phyloP scores from a whole-genome alignment of 306 rosid genomes.

The Prunus padus region DNA sequence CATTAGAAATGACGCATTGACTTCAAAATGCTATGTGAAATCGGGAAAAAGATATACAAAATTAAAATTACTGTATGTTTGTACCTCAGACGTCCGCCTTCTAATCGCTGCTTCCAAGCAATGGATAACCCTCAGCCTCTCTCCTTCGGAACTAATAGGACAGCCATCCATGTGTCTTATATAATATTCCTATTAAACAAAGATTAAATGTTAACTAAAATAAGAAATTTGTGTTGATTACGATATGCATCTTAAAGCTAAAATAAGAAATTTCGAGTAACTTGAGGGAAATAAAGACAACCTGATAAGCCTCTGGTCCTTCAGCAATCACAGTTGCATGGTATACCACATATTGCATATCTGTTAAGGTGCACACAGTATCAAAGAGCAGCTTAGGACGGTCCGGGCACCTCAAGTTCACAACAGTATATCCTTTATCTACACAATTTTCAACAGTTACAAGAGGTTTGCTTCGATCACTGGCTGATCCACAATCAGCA shows the following conservation, averaged over 20 bases:
- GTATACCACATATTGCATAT: constrained; percentile 94
- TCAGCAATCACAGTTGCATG: constrained; percentile 88
- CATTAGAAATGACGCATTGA: constrained; percentile 14
- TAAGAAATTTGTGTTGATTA: background rate
- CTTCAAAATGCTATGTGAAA: constrained; percentile 4
- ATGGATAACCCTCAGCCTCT: constrained; percentile 87
- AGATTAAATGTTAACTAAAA: background rate
- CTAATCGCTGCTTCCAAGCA: constrained; percentile 95
- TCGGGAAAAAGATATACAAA: background rate
- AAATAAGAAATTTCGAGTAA: background rate
- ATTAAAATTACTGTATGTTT: background rate
- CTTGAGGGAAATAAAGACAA: constrained; percentile 25
- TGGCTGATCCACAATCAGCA: constrained; percentile 42
- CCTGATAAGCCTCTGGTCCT: constrained; percentile 97
- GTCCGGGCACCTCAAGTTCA: constrained; percentile 87
- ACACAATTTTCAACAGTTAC: constrained; percentile 71
- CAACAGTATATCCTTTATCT: constrained; percentile 92
- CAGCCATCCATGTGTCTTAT: constrained; percentile 88
- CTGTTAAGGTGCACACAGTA: constrained; percentile 85
- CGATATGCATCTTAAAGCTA: background rate
- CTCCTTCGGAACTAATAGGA: constrained; percentile 86
- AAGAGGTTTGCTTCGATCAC: constrained; percentile 54
- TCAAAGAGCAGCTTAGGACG: constrained; percentile 86
- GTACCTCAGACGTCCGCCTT: constrained; percentile 86
- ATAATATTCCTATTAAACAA: constrained; percentile 64